phyloP scores from a whole-genome alignment of 345 rosid genomes.

The Eutrema japonicum region DNA sequence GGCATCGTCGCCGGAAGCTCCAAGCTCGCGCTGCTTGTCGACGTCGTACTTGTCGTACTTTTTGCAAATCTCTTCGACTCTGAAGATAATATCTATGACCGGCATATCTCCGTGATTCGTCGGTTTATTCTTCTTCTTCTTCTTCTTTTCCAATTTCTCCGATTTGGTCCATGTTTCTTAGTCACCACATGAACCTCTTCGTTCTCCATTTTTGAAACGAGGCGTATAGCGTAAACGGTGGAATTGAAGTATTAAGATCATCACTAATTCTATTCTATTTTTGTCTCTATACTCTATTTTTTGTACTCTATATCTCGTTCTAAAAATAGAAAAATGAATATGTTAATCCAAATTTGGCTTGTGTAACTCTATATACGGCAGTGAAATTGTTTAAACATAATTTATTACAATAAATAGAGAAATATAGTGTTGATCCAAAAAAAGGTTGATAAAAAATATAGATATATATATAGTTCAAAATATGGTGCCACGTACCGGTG shows the following conservation, averaged over 20 bases:
- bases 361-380: too few relatives aligned
- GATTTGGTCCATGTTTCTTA: slow-evolving; percentile 1
- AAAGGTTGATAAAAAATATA: too few relatives aligned
- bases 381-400: too few relatives aligned
- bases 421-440: too few relatives aligned
- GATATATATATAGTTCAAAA: too few relatives aligned
- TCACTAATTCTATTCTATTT: too few relatives aligned
- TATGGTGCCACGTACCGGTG: too few relatives aligned
- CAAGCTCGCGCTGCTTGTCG: slow-evolving; percentile 64
- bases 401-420: too few relatives aligned
- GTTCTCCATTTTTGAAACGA: slow-evolving; percentile 38
- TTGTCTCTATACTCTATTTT: too few relatives aligned
- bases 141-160: slow-evolving; percentile 25
- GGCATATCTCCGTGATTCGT: slow-evolving; percentile 47
- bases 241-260: slow-evolving; percentile 12
- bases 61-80: slow-evolving; percentile 83
- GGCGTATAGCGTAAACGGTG: slow-evolving; percentile 44
- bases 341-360: too few relatives aligned
- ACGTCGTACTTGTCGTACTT: slow-evolving; percentile 77
- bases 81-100: slow-evolving; percentile 66
- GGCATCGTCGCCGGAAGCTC: slow-evolving; percentile 68
- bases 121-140: not conserved
- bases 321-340: too few relatives aligned
- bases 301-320: too few relatives aligned
- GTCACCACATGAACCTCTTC: slow-evolving; percentile 15